Evolutionary conservation across 371 early-diverging fungal genomes (phyloP).

Genomic region (Apophysomyces ossiformis): DNA sequence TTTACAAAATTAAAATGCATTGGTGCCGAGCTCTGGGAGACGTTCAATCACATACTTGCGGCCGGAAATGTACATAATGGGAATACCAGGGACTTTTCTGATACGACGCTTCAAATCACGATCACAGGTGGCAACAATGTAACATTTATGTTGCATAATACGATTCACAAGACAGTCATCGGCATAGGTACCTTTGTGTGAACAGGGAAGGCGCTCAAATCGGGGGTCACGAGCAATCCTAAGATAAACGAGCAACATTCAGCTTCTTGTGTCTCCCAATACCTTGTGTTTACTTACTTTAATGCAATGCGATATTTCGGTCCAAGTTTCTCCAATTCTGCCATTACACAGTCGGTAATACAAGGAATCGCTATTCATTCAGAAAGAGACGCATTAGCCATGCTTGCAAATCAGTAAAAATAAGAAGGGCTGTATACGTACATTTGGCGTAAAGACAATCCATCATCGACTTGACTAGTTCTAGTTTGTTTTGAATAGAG

Average conservation of each 20-base stretch:
- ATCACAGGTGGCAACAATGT: slow-evolving; percentile 99
- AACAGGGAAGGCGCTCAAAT: slow-evolving; percentile 96
- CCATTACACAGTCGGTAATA: slow-evolving; percentile 99
- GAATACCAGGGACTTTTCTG: slow-evolving; percentile 98
- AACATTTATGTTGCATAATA: slow-evolving; percentile 97
- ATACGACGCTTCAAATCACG: slow-evolving; percentile 97
- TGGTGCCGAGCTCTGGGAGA: slow-evolving; percentile 82
- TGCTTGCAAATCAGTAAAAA: too few species aligned
- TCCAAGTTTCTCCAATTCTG: slow-evolving; percentile 99
- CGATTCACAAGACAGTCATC: slow-evolving; percentile 99
- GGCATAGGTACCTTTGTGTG: slow-evolving; percentile 99
- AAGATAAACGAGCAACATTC: slow-evolving; percentile 20
- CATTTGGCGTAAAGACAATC: slow-evolving; percentile 98
- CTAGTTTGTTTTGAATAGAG: slow-evolving; percentile 98
- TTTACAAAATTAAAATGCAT: slow-evolving; percentile 29
- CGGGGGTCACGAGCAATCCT: slow-evolving; percentile 95
- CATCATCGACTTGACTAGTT: slow-evolving; percentile 97
- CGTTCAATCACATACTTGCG: slow-evolving; percentile 96
- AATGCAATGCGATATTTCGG: slow-evolving; percentile 97
- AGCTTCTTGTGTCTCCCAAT: background rate
- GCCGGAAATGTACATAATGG: slow-evolving; percentile 97
- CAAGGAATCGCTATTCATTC: slow-evolving; percentile 75
- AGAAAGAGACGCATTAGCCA: too few species aligned
- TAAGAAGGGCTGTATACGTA: slow-evolving; percentile 27
- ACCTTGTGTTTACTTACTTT: slow-evolving; percentile 50